Conservation (phyloP, 2,329 filamentous ascomycete species). For the Fusarium udum region DNA sequence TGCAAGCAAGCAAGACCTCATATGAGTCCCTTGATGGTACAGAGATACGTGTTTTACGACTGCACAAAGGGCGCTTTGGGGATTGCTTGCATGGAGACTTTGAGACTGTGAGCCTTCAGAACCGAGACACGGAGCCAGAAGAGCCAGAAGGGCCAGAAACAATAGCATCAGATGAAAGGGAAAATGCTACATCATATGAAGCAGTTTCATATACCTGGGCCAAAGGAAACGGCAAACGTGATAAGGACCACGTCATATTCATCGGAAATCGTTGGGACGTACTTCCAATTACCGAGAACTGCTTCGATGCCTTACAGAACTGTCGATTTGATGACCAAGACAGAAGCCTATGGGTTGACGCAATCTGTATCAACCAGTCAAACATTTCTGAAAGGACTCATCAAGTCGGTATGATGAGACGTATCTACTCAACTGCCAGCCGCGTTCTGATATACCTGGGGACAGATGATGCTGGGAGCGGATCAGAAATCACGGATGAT, state of each 20-base stretch:
- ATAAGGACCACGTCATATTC: not conserved
- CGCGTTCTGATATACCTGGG: not conserved
- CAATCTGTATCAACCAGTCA: not conserved
- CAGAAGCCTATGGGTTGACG: not conserved
- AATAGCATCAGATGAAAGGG: accelerated
- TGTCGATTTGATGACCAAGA: not conserved
- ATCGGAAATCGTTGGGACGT: not conserved
- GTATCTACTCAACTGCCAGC: not conserved
- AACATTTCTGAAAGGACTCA: not conserved
- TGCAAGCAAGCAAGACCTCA: not conserved
- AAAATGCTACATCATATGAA: not conserved
- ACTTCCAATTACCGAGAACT: not conserved
- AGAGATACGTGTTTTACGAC: not conserved
- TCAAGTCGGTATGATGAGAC: not conserved
- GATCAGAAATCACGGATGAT: not conserved
- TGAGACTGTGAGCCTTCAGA: not conserved
- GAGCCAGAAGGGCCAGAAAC: not conserved
- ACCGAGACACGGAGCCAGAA: not conserved
- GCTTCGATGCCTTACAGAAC: not conserved
- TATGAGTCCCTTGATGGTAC: not conserved
- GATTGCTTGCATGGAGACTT: not conserved
- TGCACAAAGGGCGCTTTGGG: not conserved
- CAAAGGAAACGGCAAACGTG: not conserved
- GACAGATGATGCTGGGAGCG: accelerated
- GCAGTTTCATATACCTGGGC: not conserved